Base-by-base conservation (phyloP, 495 filamentous ascomycete species). In the Aspergillus homomorphus region DNA sequence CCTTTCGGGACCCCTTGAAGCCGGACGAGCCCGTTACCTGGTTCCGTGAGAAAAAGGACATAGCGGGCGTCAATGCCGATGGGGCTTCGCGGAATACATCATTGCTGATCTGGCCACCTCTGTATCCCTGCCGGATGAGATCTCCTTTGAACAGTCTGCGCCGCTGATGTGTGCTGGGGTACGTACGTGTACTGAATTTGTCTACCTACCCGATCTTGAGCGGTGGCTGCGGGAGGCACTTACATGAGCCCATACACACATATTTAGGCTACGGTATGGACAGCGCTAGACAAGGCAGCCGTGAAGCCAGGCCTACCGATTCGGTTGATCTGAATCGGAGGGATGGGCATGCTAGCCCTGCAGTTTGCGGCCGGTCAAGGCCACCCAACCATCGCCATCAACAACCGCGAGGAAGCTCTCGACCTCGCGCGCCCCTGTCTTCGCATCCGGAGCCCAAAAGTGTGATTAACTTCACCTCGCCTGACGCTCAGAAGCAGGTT, bases 121-220 rank as follows among this genome's bases (percentile, higher is more conserved):
- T 1, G 61, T 71, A 44, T 26, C 49, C 18, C 55, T 75, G 45
- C 74, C 73, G n/a, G 66, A 72, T 4, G 53, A 48, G 12, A 18
- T 76, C 20, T 59, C 56, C 12, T 67, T 69, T 45, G 66, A 63
- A 21, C 63, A 72, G 22, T 67, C 64, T 0, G 73, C 69, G 26
- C 70, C 74, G 18, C 45, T 77, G 42, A 67, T 71, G 65, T 77
- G 74, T 56, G 74, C 68, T n/a, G 72, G 72, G 23, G 67, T 66
- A 19, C 7, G 45, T 48, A n/a, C n/a, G n/a, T n/a, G n/a, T n/a
- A n/a, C n/a, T n/a, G n/a, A n/a, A n/a, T n/a, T n/a, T n/a, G n/a
- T n/a, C n/a, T n/a, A n/a, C n/a, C n/a, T n/a, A n/a, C n/a, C n/a
- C n/a, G n/a, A n/a, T n/a, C n/a, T n/a, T n/a, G n/a, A n/a, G n/a